Evolutionary conservation across 768 basidiomycete genomes (phyloP), one percentile per base, ranked within the genome.

Genomic region (Rossbeevera mucosa): DNA sequence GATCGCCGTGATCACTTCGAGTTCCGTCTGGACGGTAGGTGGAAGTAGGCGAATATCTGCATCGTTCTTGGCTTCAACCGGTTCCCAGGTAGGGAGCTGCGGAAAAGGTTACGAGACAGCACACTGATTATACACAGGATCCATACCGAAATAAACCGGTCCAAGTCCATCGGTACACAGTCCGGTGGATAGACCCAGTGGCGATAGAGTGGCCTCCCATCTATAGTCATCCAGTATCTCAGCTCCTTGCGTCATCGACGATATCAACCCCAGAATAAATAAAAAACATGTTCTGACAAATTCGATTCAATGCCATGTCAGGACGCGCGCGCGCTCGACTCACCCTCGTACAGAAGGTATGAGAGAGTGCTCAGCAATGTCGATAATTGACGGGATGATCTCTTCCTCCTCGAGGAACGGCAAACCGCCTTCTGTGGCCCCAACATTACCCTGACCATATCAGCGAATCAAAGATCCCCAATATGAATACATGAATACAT

Each of bases 211-310:
- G 11, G 94, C 86, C 56, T 94, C 88, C 96, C 96, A 99, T 8
- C 85, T 79, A 63, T 86, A 90, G 61, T 98, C 95, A 47, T 91
- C 89, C 25, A 99, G 71, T 48, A 97, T 85, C 68, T 97, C 95
- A 2, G 92, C 88, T 2, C 96, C 96, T 72, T 92, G 86, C 2
- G 83, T 79, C 0, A 95, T 97, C 0, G 89, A 88, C 3, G 95
- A 93, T 47, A 98, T 86, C 44, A 98, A 75, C 1, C 94, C 94
- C 7, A 99, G 76, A 5, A 96, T 91, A 60, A 92, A n/a, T n/a
- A 97, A n/a, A 74, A 94, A 98, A 64, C 94, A 95, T 3, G 96
- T 98, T n/a, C n/a, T n/a, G n/a, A n/a, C n/a, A n/a, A n/a, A n/a
- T n/a, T n/a, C n/a, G n/a, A n/a, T n/a, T n/a, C n/a, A n/a, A n/a